These are phyloP conservation scores for Aspergillus oerlinghausenensis DNA, from an alignment of 2,329 filamentous ascomycete species.

Conservation along the genomic window DNA sequence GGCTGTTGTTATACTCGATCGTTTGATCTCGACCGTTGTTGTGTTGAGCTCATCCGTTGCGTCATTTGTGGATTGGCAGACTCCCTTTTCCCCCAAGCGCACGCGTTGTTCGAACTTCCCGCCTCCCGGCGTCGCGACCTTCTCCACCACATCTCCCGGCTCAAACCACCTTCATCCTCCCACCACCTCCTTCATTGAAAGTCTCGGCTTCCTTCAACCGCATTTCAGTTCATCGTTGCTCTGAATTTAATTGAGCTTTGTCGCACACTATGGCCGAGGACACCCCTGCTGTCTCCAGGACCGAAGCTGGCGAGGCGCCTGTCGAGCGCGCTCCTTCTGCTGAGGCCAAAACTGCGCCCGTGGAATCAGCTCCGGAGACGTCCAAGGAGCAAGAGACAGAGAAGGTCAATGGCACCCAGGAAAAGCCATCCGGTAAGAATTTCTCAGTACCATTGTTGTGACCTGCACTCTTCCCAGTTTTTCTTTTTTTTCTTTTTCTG, in stretches of 20 bases:
- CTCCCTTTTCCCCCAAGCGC: constrained; percentile 16
- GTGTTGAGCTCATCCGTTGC: constrained; percentile 17
- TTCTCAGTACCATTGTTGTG: constrained; percentile 1
- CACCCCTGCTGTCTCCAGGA: constrained; percentile 28
- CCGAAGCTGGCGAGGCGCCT: constrained; percentile 29
- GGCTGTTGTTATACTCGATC: constrained; percentile 1
- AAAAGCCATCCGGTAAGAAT: constrained; percentile 28
- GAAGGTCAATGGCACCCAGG: constrained; percentile 21
- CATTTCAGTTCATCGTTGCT: constrained; percentile 4
- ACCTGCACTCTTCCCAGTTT: neutral
- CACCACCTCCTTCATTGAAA: constrained; percentile 13
- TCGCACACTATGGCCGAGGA: constrained; percentile 38
- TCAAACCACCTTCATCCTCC: constrained; percentile 21
- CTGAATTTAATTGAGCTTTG: constrained; percentile 15
- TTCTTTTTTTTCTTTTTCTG: neutral
- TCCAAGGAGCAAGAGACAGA: constrained; percentile 21
- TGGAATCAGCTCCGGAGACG: constrained; percentile 17
- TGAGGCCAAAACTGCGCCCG: constrained; percentile 20
- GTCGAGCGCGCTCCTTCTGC: constrained; percentile 25
- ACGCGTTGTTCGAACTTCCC: constrained; percentile 26
- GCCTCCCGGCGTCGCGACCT: constrained; percentile 25
- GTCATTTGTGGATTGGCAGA: constrained; percentile 18
- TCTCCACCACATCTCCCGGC: constrained; percentile 24
- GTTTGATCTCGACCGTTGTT: constrained; percentile 1
- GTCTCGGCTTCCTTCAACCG: constrained; percentile 9